These are phyloP conservation scores for Picochlorum sp. DNA, from an alignment of 139 green algal genomes.

Conservation along the genomic window DNA sequence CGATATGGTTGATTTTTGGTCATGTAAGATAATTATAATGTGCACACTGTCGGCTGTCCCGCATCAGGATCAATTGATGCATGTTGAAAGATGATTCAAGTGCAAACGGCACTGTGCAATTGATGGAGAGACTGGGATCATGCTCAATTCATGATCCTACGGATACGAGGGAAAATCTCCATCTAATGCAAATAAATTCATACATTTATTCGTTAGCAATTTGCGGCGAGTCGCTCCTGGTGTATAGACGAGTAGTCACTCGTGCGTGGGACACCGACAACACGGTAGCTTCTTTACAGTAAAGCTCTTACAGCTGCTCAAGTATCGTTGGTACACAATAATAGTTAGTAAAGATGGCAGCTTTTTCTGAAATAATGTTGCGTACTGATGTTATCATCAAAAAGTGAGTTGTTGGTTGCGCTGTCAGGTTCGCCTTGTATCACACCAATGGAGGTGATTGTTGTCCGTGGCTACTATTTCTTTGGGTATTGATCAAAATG, in stretches of 20 bases:
- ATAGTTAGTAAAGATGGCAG: constrained; percentile 5
- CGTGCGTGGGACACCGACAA: not conserved
- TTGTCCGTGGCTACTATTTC: no score
- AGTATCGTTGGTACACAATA: not conserved
- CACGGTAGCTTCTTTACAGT: not conserved
- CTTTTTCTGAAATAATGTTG: constrained; percentile 11
- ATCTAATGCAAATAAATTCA: no score
- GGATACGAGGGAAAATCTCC: not conserved
- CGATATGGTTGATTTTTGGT: no score
- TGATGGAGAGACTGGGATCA: not conserved
- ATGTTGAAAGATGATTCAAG: no score
- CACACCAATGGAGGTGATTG: no score
- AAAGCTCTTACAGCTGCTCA: not conserved
- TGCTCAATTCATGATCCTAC: not conserved
- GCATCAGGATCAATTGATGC: no score
- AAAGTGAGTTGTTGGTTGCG: constrained; percentile 17
- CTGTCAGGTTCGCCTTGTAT: not conserved
- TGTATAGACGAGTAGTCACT: not conserved
- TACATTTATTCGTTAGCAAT: not conserved
- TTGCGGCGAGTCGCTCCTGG: not conserved
- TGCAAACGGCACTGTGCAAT: no score
- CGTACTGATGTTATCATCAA: constrained; percentile 14
- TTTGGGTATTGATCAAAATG: no score
- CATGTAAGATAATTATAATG: no score
- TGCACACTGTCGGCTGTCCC: no score